These are phyloP conservation scores for Dysphania ambrosioides DNA, from an alignment of 148 eudicot genomes.

Conservation along the genomic window DNA sequence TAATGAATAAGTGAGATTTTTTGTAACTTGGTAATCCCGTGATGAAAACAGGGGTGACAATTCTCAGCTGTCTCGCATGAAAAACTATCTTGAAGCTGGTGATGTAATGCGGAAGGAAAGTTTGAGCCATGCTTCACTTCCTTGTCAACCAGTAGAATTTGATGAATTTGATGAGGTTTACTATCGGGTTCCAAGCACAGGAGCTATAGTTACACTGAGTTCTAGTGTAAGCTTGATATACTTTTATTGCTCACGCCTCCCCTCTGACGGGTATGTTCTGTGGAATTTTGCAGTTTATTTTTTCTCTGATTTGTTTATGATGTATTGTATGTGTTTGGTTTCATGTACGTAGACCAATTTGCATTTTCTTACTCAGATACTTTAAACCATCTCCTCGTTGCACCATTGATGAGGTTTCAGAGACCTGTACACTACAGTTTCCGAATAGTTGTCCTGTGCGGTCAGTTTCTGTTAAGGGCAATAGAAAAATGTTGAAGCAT, in stretches of 20 bases:
- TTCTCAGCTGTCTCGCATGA: slow-evolving; percentile 40
- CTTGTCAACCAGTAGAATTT: slow-evolving; percentile 54
- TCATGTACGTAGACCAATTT: neutral
- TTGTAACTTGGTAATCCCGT: slow-evolving; percentile 8
- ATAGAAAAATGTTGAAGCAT: slow-evolving; percentile 53
- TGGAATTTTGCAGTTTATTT: neutral
- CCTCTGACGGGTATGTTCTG: slow-evolving; percentile 71
- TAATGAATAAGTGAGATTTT: neutral
- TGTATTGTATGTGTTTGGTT: neutral
- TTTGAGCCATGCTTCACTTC: slow-evolving; percentile 56
- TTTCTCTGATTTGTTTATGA: neutral
- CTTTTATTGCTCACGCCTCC: slow-evolving; percentile 84
- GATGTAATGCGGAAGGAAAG: slow-evolving; percentile 68
- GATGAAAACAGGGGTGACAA: slow-evolving; percentile 50
- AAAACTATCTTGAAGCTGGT: slow-evolving; percentile 55
- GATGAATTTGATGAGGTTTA: slow-evolving; percentile 36
- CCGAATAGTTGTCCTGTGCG: slow-evolving; percentile 73
- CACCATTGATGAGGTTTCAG: slow-evolving; percentile 38
- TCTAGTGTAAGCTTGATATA: slow-evolving; percentile 60
- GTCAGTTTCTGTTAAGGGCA: slow-evolving; percentile 42
- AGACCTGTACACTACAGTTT: slow-evolving; percentile 49
- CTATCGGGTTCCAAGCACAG: slow-evolving; percentile 73
- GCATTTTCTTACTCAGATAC: slow-evolving; percentile 44
- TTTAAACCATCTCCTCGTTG: slow-evolving; percentile 67
- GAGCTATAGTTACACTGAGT: slow-evolving; percentile 65